phyloP scores from a whole-genome alignment of 202 grass and related monocot species.

The Schoenoplectus triqueter region DNA sequence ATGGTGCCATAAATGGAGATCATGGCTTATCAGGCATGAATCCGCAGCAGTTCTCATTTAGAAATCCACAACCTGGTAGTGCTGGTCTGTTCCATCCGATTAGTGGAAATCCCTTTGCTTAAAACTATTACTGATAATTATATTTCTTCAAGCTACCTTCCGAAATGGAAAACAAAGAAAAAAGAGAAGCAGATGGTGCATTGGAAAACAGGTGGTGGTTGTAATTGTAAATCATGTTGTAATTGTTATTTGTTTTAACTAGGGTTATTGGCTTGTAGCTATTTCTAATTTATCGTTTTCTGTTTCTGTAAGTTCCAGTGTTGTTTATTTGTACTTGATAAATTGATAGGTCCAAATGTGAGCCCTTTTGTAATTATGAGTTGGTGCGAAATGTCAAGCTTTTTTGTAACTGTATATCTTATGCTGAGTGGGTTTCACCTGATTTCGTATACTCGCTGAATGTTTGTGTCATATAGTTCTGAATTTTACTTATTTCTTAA shows the following conservation, averaged over 20 bases:
- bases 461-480: not conserved
- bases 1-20: constrained; percentile 15
- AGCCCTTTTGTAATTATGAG: not conserved
- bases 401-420: constrained; percentile 4
- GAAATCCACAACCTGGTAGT: constrained; percentile 39
- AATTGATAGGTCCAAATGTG: constrained; percentile 9
- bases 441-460: not conserved
- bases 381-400: not conserved
- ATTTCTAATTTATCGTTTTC: constrained; percentile 16
- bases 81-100: constrained; percentile 28
- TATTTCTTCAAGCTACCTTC: constrained; percentile 1
- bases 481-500: not conserved
- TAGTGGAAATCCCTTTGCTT: constrained; percentile 59
- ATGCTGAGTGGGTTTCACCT: not conserved
- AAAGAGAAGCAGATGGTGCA: not conserved
- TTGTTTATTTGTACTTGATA: constrained; percentile 17
- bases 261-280: constrained; percentile 25
- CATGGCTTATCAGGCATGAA: constrained; percentile 42
- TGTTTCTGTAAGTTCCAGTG: constrained; percentile 21
- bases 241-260: constrained; percentile 1
- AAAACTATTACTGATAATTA: not conserved
- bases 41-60: constrained; percentile 39
- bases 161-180: not conserved
- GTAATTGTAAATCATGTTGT: constrained; percentile 37
- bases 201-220: not conserved